Percentiles rank a stretch among this genome's conserved stretches.
phyloP scores from a whole-genome alignment of 441 rosid species.

The Dalechampia spathulata region DNA sequence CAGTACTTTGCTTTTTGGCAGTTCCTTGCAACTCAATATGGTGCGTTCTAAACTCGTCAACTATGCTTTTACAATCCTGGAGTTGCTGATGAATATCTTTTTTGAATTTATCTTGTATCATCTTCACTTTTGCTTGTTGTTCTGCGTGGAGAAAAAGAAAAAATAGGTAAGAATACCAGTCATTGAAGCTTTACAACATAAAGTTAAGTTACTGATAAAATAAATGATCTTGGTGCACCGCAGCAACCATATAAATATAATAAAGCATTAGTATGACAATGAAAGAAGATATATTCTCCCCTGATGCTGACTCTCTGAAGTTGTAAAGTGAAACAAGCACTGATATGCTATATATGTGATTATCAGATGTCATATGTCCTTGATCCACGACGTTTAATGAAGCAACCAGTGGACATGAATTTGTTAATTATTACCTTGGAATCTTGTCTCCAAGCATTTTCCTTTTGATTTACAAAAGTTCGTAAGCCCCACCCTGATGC shows the following conservation, averaged over 20 bases:
- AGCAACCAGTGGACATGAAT: slow-evolving; percentile 1
- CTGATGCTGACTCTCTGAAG: not conserved
- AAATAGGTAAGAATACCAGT: too few species aligned
- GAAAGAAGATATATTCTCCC: not conserved
- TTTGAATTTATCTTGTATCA: slow-evolving; percentile 58
- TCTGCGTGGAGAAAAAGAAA: slow-evolving; percentile 33
- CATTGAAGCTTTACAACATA: too few species aligned
- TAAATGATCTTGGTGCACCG: too few species aligned
- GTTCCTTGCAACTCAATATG: slow-evolving; percentile 57
- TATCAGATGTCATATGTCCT: not conserved
- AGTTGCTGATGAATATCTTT: slow-evolving; percentile 52
- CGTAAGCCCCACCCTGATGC: slow-evolving; percentile 53
- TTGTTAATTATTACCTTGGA: slow-evolving; percentile 62
- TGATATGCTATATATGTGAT: not conserved
- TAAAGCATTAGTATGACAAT: not conserved
- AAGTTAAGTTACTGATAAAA: too few species aligned
- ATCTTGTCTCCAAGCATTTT: slow-evolving; percentile 61
- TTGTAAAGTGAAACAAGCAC: not conserved
- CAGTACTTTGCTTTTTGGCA: slow-evolving; percentile 76
- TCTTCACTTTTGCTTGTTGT: slow-evolving; percentile 58
- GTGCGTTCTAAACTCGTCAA: slow-evolving; percentile 54
- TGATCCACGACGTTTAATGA: too few species aligned
- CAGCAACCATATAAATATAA: not conserved
- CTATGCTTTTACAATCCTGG: slow-evolving; percentile 39
- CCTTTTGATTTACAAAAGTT: slow-evolving; percentile 57